Conservation (phyloP, 805 yeast genomes). For the Lipomyces japonicus region DNA sequence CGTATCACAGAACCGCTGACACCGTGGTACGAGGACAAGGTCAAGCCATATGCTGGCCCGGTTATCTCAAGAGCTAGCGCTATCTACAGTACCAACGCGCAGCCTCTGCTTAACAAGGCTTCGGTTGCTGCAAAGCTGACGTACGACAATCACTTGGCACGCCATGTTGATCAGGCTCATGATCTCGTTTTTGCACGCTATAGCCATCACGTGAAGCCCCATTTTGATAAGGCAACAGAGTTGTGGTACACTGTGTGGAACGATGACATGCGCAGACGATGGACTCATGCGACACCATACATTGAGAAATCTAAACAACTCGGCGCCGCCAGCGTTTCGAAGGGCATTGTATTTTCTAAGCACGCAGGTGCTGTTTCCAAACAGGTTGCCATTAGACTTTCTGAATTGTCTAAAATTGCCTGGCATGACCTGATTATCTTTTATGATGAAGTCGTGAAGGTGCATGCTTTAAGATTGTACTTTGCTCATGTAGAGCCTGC, state of each 20-base stretch:
- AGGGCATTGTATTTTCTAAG: slow-evolving; percentile 1
- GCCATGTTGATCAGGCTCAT: background rate
- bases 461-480: background rate
- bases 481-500: slow-evolving; percentile 1
- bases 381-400: background rate
- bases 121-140: slow-evolving; percentile 1
- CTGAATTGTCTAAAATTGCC: background rate
- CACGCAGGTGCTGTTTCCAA: background rate
- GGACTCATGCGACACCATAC: slow-evolving; percentile 2
- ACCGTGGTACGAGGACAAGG: background rate
- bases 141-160: background rate
- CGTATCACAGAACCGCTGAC: slow-evolving; percentile 4
- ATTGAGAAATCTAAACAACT: background rate
- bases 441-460: slow-evolving; percentile 3
- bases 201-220: background rate
- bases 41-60: slow-evolving; percentile 2
- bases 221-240: slow-evolving; percentile 1
- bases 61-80: background rate
- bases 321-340: background rate
- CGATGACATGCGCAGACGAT: background rate
- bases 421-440: background rate
- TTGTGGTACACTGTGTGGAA: background rate
- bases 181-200: background rate
- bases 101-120: slow-evolving; percentile 1
- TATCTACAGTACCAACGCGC: background rate